phyloP scores from a whole-genome alignment of 1,284 basidiomycete genomes.

The Ustilago curta region DNA sequence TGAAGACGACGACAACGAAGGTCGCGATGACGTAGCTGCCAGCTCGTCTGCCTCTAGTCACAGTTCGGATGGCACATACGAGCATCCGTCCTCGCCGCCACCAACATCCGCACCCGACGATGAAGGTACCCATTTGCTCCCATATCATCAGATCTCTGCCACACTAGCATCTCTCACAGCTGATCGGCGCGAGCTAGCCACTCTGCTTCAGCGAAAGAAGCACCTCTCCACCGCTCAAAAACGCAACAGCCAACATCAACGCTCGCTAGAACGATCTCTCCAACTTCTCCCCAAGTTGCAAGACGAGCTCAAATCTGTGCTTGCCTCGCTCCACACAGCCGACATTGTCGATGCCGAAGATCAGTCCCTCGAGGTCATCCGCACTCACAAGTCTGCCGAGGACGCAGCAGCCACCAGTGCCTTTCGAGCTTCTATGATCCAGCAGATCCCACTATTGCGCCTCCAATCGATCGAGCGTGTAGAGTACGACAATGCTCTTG shows the following conservation, averaged over 20 bases:
- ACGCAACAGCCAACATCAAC: conserved; percentile 25
- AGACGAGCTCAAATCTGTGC: conserved; percentile 37
- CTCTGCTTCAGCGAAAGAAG: conserved; percentile 11
- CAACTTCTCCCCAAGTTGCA: conserved; percentile 18
- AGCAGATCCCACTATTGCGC: conserved; percentile 30
- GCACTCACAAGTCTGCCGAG: conserved; percentile 9
- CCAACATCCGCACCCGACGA: neutral
- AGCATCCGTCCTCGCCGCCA: neutral
- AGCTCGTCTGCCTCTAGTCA: neutral
- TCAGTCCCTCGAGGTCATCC: conserved; percentile 45
- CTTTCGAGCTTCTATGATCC: conserved; percentile 25
- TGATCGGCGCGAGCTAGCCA: conserved; percentile 34
- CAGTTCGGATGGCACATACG: neutral
- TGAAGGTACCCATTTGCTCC: neutral
- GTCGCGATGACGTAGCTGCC: neutral
- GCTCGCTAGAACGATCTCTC: conserved; percentile 13
- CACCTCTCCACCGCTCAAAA: conserved; percentile 16
- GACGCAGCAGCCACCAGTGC: conserved; percentile 23
- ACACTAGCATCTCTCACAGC: conserved; percentile 25
- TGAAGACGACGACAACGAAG: neutral
- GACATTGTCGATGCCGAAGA: conserved; percentile 50
- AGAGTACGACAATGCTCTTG: conserved; percentile 40
- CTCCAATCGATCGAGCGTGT: conserved; percentile 45
- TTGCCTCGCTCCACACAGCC: conserved; percentile 37
- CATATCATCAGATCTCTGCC: conserved; percentile 19